A percentile compares a stretch with the other conserved stretches of the same genome.
phyloP scores from a whole-genome alignment of 495 filamentous ascomycete species.

The Viridothelium virens region DNA sequence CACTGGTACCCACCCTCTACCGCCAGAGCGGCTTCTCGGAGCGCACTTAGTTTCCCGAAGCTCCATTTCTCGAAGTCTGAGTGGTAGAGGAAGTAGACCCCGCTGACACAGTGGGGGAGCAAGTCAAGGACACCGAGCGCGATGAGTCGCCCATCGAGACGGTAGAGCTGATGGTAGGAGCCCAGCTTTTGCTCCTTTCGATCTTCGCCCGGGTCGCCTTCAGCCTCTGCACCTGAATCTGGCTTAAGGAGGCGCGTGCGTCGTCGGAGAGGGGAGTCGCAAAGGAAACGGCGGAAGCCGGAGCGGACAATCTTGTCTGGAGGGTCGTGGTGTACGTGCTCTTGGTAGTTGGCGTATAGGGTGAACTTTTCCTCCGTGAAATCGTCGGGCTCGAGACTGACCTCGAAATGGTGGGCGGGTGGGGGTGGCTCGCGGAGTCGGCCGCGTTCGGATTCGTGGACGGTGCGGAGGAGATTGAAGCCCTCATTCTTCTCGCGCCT shows the following conservation, averaged over 20 bases:
- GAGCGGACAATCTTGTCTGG: slow-evolving; percentile 54
- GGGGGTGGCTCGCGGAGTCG: slow-evolving; percentile 49
- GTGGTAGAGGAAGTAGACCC: slow-evolving; percentile 90
- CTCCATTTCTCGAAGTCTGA: slow-evolving; percentile 69
- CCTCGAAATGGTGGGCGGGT: slow-evolving; percentile 70
- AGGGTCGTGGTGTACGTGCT: slow-evolving; percentile 66
- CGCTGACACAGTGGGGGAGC: slow-evolving; percentile 78
- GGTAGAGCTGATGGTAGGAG: slow-evolving; percentile 93
- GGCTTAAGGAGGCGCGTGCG: slow-evolving; percentile 21
- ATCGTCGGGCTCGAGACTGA: slow-evolving; percentile 69
- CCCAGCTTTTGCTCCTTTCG: slow-evolving; percentile 54
- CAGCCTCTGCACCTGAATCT: slow-evolving; percentile 35
- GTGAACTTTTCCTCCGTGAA: slow-evolving; percentile 82
- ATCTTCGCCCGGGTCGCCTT: background rate
- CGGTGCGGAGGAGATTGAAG: slow-evolving; percentile 63
- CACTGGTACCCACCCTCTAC: slow-evolving; percentile 64
- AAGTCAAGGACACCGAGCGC: slow-evolving; percentile 86
- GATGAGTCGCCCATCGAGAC: slow-evolving; percentile 79
- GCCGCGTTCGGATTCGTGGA: slow-evolving; percentile 63
- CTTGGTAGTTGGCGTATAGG: slow-evolving; percentile 83
- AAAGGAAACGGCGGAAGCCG: slow-evolving; percentile 80
- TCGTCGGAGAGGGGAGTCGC: slow-evolving; percentile 62
- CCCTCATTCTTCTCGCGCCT: slow-evolving; percentile 55
- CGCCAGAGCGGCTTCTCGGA: slow-evolving; percentile 75
- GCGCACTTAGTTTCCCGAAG: slow-evolving; percentile 81